Conservation (phyloP, 2,329 filamentous ascomycete genomes). For the Ceratocystis destructans region DNA sequence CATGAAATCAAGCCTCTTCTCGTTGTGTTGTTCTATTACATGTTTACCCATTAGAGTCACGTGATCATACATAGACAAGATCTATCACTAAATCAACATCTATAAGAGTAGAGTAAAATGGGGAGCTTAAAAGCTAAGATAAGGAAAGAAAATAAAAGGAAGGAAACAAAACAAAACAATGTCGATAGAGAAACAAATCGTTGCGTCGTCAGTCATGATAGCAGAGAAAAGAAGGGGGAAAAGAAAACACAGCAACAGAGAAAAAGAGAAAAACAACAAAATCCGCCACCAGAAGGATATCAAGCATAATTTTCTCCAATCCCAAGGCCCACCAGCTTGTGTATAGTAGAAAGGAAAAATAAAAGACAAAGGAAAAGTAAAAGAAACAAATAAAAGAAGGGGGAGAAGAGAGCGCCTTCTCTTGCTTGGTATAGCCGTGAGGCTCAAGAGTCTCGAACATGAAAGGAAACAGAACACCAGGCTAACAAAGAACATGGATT, state of each 20-base stretch:
- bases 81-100: background rate
- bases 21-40: too few relatives aligned
- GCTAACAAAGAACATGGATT: background rate
- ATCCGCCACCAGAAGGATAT: conserved; percentile 1
- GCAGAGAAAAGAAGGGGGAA: conserved; percentile 7
- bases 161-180: background rate
- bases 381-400: background rate
- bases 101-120: background rate
- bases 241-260: background rate
- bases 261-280: background rate
- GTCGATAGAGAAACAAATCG: conserved; percentile 7
- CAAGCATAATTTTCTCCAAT: background rate
- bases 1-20: background rate
- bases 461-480: background rate
- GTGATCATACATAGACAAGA: background rate
- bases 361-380: background rate
- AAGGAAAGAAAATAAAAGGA: conserved; percentile 10
- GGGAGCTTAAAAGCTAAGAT: background rate
- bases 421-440: conserved; percentile 4
- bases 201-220: conserved; percentile 19
- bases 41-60: background rate
- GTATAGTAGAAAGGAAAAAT: conserved; percentile 3
- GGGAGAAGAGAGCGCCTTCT: background rate
- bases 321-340: background rate
- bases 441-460: background rate